Conservation (phyloP, 1,139 yeast species). For the Kodamaea derodonti region DNA sequence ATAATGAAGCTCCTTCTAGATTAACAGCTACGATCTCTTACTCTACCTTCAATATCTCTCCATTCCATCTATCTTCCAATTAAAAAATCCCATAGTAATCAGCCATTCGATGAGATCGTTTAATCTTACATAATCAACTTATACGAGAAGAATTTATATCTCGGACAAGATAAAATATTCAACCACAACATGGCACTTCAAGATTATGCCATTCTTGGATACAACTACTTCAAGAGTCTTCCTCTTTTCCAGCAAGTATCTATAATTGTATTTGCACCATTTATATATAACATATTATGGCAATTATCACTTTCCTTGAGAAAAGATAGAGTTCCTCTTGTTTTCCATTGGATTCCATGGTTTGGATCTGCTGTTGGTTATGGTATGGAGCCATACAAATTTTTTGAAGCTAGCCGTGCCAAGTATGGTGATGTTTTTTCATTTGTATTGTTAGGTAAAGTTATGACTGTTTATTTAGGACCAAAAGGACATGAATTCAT, state of each 20-base stretch:
- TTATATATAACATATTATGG: slow-evolving; percentile 60
- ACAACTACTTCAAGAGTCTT: slow-evolving; percentile 23
- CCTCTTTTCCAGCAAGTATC: slow-evolving; percentile 31
- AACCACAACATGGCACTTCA: slow-evolving; percentile 25
- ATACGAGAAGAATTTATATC: not conserved
- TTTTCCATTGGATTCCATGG: slow-evolving; percentile 94
- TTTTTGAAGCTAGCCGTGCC: slow-evolving; percentile 71
- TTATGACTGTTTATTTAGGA: slow-evolving; percentile 94
- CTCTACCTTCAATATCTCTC: not conserved
- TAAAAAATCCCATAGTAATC: too few species aligned
- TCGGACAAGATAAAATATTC: not conserved
- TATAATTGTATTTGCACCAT: slow-evolving; percentile 42
- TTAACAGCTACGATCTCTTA: too few species aligned
- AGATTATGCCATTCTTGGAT: slow-evolving; percentile 19
- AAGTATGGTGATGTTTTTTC: slow-evolving; percentile 92
- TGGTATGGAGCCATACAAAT: slow-evolving; percentile 91
- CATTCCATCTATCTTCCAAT: too few species aligned
- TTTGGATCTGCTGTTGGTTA: slow-evolving; percentile 84
- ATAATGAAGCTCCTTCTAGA: too few species aligned
- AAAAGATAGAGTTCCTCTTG: slow-evolving; percentile 82
- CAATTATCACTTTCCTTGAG: slow-evolving; percentile 70
- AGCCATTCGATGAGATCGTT: not conserved
- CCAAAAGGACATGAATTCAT: slow-evolving; percentile 98
- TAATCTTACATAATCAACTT: not conserved
- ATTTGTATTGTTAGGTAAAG: slow-evolving; percentile 81